Conservation (phyloP, 1,284 basidiomycete genomes). For the Porogramme epimiltina region DNA sequence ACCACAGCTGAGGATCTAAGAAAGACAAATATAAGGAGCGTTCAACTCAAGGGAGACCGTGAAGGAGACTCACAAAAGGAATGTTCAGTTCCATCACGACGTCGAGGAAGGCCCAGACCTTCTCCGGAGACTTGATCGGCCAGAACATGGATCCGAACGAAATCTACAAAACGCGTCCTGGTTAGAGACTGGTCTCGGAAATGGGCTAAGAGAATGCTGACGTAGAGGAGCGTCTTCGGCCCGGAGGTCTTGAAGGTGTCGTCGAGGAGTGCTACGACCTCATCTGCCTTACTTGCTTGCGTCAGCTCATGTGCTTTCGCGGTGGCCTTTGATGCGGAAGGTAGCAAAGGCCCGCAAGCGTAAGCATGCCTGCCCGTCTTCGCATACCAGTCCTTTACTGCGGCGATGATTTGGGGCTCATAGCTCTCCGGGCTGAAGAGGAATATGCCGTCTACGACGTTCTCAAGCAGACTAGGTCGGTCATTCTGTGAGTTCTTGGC, state of each 20-base stretch:
- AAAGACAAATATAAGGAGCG: not conserved
- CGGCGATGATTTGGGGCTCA: slow-evolving; percentile 20
- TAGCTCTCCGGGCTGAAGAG: slow-evolving; percentile 17
- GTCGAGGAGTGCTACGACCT: slow-evolving; percentile 17
- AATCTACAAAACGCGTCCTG: no score
- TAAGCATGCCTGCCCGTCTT: slow-evolving; percentile 12
- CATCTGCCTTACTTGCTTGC: not conserved
- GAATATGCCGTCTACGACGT: slow-evolving; percentile 15
- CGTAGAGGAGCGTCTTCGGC: slow-evolving; percentile 17
- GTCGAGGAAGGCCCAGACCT: slow-evolving; percentile 10
- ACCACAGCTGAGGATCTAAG: slow-evolving; percentile 6
- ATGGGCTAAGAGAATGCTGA: not conserved
- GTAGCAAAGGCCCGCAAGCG: slow-evolving; percentile 14
- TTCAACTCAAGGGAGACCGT: not conserved
- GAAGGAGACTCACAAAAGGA: slow-evolving; percentile 8
- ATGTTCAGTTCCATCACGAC: slow-evolving; percentile 9
- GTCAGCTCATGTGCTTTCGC: slow-evolving; percentile 4
- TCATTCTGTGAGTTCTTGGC: no score
- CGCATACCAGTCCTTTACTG: slow-evolving; percentile 11
- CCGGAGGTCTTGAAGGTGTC: slow-evolving; percentile 9
- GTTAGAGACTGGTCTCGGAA: not conserved
- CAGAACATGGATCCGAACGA: slow-evolving; percentile 14
- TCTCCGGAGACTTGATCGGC: slow-evolving; percentile 3
- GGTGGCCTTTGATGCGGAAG: not conserved
- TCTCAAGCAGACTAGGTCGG: slow-evolving; percentile 8